Evolutionary conservation across 768 basidiomycete genomes (phyloP), one percentile per base, ranked within the genome.

Genomic region (Boletus rubroflammeus): DNA sequence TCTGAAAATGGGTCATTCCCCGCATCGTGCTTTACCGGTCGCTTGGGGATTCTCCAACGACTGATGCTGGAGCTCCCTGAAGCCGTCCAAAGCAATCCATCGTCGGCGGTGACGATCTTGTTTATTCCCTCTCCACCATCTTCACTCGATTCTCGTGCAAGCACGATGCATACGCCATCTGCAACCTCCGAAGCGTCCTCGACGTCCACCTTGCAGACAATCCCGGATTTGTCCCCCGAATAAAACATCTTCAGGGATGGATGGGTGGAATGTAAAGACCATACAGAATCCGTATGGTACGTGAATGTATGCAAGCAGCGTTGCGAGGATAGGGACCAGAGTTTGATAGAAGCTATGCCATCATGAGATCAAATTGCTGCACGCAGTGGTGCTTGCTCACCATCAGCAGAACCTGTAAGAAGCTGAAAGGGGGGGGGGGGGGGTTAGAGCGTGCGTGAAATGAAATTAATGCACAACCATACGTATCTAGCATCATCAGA

Each of bases 281-380:
- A 98, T 43, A 98, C 93, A 14, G 89, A 90, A 56, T 95, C 93
- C 14, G 90, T 85, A 67, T 98, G 96, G 65, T 98, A 88, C 0
- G 91, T 90, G 74, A 98, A 99, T 2, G 96, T 98, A 64, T 99
- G 94, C 15, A 99, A 73, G 64, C 93, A 96, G 11, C 90, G 81
- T 66, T 98, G 94, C 0, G 91, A 83, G 1, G 81, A 72, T 17
- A 98, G 77, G 1, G 95, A 98, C 97, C 97, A 99, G 28, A 98
- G 81, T 67, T 96, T 98, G 69, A 93, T 82, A 3, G 92, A 93
- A 10, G 91, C 75, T 76, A 59, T 46, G n/a, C 49, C 56, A 29
- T 52, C 6, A 55, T 62, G 46, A 54, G 59, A 64, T 65, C 28
- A 50, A 50, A 25, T 6, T 25, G 40, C 7, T 47, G 15, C 49